Conservation (phyloP, 2,329 filamentous ascomycete species). For the Aspergillus arachidicola region DNA sequence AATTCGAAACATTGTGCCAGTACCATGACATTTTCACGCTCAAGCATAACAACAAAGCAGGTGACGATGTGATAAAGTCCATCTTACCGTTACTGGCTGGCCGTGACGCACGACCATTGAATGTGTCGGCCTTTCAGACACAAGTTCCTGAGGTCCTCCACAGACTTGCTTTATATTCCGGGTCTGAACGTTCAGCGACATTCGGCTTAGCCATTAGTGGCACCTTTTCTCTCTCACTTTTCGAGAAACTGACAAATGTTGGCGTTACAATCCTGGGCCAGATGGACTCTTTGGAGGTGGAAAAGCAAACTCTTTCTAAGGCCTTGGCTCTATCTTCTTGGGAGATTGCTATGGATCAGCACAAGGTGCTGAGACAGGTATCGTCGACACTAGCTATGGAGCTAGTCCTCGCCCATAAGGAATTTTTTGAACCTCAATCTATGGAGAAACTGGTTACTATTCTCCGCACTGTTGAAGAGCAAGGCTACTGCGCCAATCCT, state of each 20-base stretch:
- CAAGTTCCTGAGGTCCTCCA: constrained; percentile 39
- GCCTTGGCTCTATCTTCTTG: constrained; percentile 56
- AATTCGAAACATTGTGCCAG: constrained; percentile 52
- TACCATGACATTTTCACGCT: constrained; percentile 42
- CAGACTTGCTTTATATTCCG: constrained; percentile 39
- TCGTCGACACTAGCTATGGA: constrained; percentile 44
- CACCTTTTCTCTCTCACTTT: constrained; percentile 54
- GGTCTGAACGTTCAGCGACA: constrained; percentile 30
- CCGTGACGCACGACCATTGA: constrained; percentile 36
- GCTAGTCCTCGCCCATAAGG: constrained; percentile 37
- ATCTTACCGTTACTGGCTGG: constrained; percentile 41
- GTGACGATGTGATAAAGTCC: constrained; percentile 28
- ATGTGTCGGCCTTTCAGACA: constrained; percentile 36
- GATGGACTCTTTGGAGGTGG: constrained; percentile 65
- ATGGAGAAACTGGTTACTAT: constrained; percentile 25
- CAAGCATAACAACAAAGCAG: constrained; percentile 12
- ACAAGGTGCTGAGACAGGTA: constrained; percentile 52
- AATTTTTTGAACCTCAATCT: constrained; percentile 35
- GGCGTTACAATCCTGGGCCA: constrained; percentile 60
- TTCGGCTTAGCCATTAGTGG: constrained; percentile 51
- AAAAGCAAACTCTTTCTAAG: constrained; percentile 63
- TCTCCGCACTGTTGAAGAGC: constrained; percentile 29
- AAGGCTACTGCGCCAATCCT: constrained; percentile 18
- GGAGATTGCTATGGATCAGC: constrained; percentile 55
- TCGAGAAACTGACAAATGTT: constrained; percentile 58